Evolutionary conservation across 2,329 filamentous ascomycete species (phyloP), one percentile per base, ranked within the genome.

Genomic region (Penicillium italicum): DNA sequence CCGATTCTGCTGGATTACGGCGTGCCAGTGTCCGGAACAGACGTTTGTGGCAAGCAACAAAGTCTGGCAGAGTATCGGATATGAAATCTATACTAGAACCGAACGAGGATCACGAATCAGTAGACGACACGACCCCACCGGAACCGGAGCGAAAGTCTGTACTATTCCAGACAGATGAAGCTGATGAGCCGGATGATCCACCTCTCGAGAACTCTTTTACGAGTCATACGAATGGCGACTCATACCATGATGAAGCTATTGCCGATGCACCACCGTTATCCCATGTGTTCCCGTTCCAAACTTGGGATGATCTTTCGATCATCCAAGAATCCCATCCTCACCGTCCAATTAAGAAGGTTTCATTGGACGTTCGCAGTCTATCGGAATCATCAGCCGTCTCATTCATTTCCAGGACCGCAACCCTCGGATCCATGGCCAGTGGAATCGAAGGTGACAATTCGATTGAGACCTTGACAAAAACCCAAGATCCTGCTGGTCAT

Each of bases 261-360:
- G 57, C 63, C 7, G 72, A 74, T 42, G 66, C 66, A 34, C 72
- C 72, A 8, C 66, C 71, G 18, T 76, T 97, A 4, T 83, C 87
- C 50, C 93, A 97, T 69, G 91, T 97, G 1, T 97, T 97, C 64
- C 93, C 92, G 0, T 97, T 96, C 60, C 89, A 96, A 69, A 82
- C 81, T 53, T 83, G 84, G 57, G 72, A 76, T 41, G 79, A 67
- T 31, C 68, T 71, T 3, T 76, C 78, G 20, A 71, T 76, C 6
- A 72, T 72, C 47, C 69, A 72, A 40, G 71, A 72, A 14, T 73
- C 77, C 2, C 37, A 44, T 20, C 26, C 30, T 4, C 68, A 74
- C 5, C 84, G 84, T 55, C 83, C 82, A 62, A 76, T 82, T 34
- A 95, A 94, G 72, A 90, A 82, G 62, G 93, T 97, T 0, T 90